A percentile compares a stretch with the other conserved stretches of the same genome.
phyloP scores from a whole-genome alignment of 73 alveolate genomes.

The Effrenium voratum region DNA sequence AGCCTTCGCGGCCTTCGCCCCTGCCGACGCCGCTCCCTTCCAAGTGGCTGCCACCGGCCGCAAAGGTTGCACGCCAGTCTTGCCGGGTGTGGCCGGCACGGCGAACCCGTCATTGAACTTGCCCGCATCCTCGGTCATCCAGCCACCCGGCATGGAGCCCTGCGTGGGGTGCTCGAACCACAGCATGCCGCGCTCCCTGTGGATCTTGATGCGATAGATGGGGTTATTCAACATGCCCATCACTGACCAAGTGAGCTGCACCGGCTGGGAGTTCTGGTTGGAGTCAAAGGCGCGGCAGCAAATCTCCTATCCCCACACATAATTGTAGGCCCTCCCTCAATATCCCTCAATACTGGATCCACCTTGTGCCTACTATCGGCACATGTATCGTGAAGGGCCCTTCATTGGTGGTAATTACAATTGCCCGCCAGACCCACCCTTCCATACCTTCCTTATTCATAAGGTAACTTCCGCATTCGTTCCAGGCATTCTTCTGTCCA shows the following conservation, averaged over 20 bases:
- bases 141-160: conserved; percentile 84
- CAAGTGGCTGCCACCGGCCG: conserved; percentile 66
- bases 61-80: conserved; percentile 39
- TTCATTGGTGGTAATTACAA: no score
- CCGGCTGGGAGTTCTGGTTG: conserved; percentile 94
- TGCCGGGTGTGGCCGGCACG: conserved; percentile 24
- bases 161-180: conserved; percentile 85
- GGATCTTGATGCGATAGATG: conserved; percentile 86
- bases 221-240: conserved; percentile 95
- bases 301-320: no score
- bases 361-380: no score
- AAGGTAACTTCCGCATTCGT: no score
- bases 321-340: no score
- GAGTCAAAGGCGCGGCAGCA: conserved; percentile 95
- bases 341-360: no score
- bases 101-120: conserved; percentile 25
- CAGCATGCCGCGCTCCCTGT: conserved; percentile 21
- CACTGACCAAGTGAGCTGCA: conserved; percentile 94
- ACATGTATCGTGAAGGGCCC: no score
- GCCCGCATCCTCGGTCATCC: conserved; percentile 67
- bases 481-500: no score
- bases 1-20: background rate
- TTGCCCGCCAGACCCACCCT: no score
- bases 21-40: conserved; percentile 36
- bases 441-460: no score